Evolutionary conservation across 2,329 filamentous ascomycete species (phyloP), one percentile per base, ranked within the genome.

Genomic region (Verruconis gallopava): DNA sequence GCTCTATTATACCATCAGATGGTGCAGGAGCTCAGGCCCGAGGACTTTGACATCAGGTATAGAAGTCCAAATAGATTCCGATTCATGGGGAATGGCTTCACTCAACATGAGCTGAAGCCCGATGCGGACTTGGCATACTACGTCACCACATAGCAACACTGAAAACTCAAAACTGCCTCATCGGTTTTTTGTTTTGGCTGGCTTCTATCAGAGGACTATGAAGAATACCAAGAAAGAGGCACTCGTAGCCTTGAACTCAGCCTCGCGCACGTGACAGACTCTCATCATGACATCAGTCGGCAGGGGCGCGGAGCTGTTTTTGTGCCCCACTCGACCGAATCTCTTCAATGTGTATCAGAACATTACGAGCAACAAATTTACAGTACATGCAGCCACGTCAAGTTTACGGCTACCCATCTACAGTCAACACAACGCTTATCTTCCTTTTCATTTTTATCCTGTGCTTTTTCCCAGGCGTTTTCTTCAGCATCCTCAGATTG

Each of bases 31-130:
- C 58, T 71, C 9, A 54, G 68, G 5, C 57, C 57, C 1, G 67
- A 72, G 49, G 67, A 72, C 47, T 71, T 68, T 46, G 59, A 69
- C 3, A 61, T 70, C 30, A 53, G 51, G 37, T 70, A 70, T 47
- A 54, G 57, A 35, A 61, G 55, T 13, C 43, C 49, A n/a, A 70
- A 71, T 49, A 53, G 58, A 13, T 70, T 65, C 48, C 46, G 59
- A 19, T 68, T 68, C 47, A 61, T 71, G 64, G 68, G 67, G 0
- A 69, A 69, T 51, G 67, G 68, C 1, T 63, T 65, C 46, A 64
- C 64, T 2, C 52, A 53, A 30, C 55, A 54, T 44, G 62, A 67
- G 47, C 54, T 59, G 50, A 52, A 60, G 12, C 56, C 57, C 14
- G 56, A 50, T 19, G 55, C 55, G 45, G 53, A 55, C 46, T 11